Evolutionary conservation across 2,329 filamentous ascomycete genomes (phyloP).

Genomic region (Penicillium italicum): DNA sequence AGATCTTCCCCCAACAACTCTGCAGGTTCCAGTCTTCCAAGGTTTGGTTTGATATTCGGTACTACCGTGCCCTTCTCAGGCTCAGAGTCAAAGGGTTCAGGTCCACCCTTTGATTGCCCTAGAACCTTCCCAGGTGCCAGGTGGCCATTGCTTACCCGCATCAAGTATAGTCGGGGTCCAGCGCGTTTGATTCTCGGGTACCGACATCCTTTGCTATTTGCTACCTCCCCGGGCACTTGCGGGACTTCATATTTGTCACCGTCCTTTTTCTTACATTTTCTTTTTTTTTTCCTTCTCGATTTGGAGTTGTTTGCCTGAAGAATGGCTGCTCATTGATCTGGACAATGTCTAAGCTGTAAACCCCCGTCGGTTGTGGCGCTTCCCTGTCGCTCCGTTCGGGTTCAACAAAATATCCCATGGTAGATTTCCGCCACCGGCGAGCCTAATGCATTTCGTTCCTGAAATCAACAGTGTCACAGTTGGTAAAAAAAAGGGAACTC

Average conservation of each 20-base stretch:
- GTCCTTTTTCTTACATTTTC: background rate
- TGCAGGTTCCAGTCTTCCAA: background rate
- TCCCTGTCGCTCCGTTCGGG: background rate
- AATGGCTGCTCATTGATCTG: background rate
- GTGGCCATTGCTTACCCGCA: slow-evolving; percentile 10
- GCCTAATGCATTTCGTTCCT: slow-evolving; percentile 44
- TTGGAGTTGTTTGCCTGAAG: slow-evolving; percentile 7
- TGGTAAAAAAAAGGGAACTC: background rate
- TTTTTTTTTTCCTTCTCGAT: slow-evolving; percentile 5
- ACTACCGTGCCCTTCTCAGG: slow-evolving; percentile 15
- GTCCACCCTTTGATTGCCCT: background rate
- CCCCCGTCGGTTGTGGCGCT: slow-evolving; percentile 21
- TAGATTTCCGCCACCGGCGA: slow-evolving; percentile 40
- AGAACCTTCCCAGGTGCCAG: slow-evolving; percentile 3
- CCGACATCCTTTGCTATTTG: slow-evolving; percentile 1
- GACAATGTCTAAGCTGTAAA: slow-evolving; percentile 25
- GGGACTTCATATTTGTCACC: slow-evolving; percentile 12
- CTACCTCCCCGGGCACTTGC: background rate
- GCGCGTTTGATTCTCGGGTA: slow-evolving; percentile 17
- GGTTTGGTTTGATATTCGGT: slow-evolving; percentile 4
- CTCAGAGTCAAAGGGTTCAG: background rate
- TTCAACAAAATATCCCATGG: slow-evolving; percentile 37
- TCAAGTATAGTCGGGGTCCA: slow-evolving; percentile 6
- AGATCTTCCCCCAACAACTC: background rate
- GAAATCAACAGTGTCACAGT: slow-evolving; percentile 4